These are phyloP conservation scores for Apostasia shenzhenica DNA, from an alignment of 106 monocot genomes.

Conservation along the genomic window DNA sequence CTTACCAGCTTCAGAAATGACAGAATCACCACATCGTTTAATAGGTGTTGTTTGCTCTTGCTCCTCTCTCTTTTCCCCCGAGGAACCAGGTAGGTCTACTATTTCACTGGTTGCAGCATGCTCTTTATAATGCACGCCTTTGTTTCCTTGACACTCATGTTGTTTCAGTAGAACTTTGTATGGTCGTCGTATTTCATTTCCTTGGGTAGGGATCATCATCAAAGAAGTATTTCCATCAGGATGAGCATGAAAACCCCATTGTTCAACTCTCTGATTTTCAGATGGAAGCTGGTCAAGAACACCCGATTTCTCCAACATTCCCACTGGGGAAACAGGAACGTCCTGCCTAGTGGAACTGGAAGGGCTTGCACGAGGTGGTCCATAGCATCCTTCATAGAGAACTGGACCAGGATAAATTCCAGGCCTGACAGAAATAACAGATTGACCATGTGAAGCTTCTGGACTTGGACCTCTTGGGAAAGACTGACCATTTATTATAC, in stretches of 20 bases:
- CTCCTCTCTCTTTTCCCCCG: slow-evolving; percentile 1
- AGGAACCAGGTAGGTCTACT: background rate
- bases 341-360: slow-evolving; percentile 20
- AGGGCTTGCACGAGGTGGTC: slow-evolving; percentile 29
- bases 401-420: slow-evolving; percentile 45
- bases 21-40: slow-evolving; percentile 1
- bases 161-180: slow-evolving; percentile 58
- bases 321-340: slow-evolving; percentile 14
- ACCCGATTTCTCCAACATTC: slow-evolving; percentile 17
- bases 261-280: slow-evolving; percentile 19
- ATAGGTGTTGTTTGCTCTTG: slow-evolving; percentile 1
- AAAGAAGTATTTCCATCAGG: slow-evolving; percentile 19
- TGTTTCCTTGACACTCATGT: slow-evolving; percentile 30
- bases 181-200: slow-evolving; percentile 27
- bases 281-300: slow-evolving; percentile 20
- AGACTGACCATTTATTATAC: slow-evolving; percentile 28
- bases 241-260: slow-evolving; percentile 18
- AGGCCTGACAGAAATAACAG: slow-evolving; percentile 45
- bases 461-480: slow-evolving; percentile 46
- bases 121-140: slow-evolving; percentile 19
- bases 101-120: slow-evolving; percentile 12
- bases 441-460: slow-evolving; percentile 30
- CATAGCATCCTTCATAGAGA: slow-evolving; percentile 59
- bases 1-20: background rate
- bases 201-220: slow-evolving; percentile 14